Evolutionary conservation across 208 protist species (phyloP).

Genomic region (Acanthamoeba triangularis): DNA sequence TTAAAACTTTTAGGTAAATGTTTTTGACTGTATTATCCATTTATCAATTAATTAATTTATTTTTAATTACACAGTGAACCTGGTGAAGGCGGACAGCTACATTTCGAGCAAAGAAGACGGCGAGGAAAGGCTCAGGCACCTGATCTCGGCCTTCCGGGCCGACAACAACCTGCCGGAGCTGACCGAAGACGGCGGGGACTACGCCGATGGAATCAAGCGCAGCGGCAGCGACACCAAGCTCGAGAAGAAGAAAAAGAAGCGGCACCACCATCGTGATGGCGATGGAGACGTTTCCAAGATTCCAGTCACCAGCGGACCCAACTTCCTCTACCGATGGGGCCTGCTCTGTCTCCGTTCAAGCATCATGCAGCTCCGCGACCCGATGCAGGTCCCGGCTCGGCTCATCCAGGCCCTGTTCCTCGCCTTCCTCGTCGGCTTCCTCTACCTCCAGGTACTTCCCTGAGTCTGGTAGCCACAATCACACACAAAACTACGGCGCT

Average conservation of each 20-base stretch:
- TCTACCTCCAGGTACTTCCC: slow-evolving; percentile 35
- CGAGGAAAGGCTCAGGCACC: background rate
- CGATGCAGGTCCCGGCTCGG: background rate
- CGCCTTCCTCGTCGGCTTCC: slow-evolving; percentile 15
- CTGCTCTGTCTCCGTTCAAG: background rate
- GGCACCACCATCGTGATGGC: background rate
- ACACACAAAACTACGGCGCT: too few species aligned
- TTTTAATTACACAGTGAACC: slow-evolving; percentile 1
- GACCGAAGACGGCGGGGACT: background rate
- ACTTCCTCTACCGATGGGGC: slow-evolving; percentile 33
- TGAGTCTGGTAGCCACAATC: too few species aligned
- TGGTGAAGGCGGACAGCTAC: slow-evolving; percentile 46
- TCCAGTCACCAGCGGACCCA: background rate
- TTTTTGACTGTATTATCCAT: background rate
- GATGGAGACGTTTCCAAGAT: background rate
- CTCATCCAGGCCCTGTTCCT: slow-evolving; percentile 30
- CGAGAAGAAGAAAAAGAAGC: background rate
- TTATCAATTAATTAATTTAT: background rate
- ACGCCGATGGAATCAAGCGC: background rate
- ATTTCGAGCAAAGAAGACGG: slow-evolving; percentile 31
- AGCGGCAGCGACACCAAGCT: background rate
- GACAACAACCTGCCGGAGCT: background rate
- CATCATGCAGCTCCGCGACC: slow-evolving; percentile 30
- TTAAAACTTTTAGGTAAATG: background rate
- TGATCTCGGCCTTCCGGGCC: background rate